Evolutionary conservation across 805 yeast genomes (phyloP).

Genomic region (Hermanozyma aechmeae): DNA sequence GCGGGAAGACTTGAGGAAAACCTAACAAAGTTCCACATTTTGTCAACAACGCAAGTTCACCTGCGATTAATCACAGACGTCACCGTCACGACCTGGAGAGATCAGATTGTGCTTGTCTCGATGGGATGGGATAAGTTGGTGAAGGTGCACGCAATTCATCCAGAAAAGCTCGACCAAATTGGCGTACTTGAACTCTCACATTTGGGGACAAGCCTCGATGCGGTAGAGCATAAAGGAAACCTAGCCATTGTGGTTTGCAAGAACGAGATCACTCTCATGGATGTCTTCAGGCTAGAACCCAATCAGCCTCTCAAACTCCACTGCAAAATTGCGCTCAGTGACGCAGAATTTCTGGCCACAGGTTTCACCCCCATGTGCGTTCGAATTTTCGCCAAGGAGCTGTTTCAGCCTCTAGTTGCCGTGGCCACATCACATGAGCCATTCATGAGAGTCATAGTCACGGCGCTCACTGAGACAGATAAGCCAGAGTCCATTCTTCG

Average conservation of each 20-base stretch:
- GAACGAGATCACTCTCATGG: constrained; percentile 48
- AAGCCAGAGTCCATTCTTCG: constrained; percentile 10
- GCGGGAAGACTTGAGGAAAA: constrained; percentile 7
- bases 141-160: constrained; percentile 8
- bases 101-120: constrained; percentile 29
- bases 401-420: constrained; percentile 30
- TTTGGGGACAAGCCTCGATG: constrained; percentile 41
- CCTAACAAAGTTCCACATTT: constrained; percentile 1
- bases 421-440: constrained; percentile 76
- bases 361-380: constrained; percentile 52
- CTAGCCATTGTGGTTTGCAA: constrained; percentile 48
- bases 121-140: constrained; percentile 26
- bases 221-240: constrained; percentile 12
- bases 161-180: too few species aligned
- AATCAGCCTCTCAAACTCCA: constrained; percentile 19
- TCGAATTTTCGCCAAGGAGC: constrained; percentile 8
- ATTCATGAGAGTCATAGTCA: constrained; percentile 56
- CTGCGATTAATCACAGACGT: constrained; percentile 29
- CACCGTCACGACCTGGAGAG: constrained; percentile 10
- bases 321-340: constrained; percentile 52
- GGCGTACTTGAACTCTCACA: constrained; percentile 5
- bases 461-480: constrained; percentile 30
- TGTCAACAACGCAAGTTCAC: constrained; percentile 20
- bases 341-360: constrained; percentile 60
- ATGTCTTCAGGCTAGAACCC: constrained; percentile 24